phyloP scores from a whole-genome alignment of 306 rosid genomes.

The Aeschynomene evenia region DNA sequence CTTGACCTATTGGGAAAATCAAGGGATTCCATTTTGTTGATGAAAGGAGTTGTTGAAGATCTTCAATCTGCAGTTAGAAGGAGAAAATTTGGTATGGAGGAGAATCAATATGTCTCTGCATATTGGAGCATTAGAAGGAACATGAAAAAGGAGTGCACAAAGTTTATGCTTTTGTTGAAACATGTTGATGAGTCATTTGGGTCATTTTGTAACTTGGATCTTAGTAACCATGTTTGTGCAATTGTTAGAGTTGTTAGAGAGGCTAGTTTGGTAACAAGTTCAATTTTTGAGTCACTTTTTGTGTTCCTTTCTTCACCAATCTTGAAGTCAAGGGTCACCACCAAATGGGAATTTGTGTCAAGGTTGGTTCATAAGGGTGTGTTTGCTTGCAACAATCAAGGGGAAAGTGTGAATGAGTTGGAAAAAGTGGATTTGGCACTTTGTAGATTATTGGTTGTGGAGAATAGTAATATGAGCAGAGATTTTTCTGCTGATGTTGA shows the following conservation, averaged over 20 bases:
- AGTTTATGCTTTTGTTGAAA: conserved; percentile 43
- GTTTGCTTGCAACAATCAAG: conserved; percentile 18
- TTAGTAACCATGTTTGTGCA: conserved; percentile 43
- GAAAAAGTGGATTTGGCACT: conserved; percentile 61
- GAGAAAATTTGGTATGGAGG: conserved; percentile 48
- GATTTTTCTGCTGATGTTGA: conserved; percentile 37
- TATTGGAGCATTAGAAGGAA: conserved; percentile 51
- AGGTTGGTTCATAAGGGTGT: conserved; percentile 56
- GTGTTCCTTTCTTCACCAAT: conserved; percentile 52
- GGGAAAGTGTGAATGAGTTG: conserved; percentile 47
- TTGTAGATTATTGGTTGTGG: conserved; percentile 33
- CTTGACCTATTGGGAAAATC: conserved; percentile 56
- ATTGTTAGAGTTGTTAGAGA: conserved; percentile 65
- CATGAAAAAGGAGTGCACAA: conserved; percentile 50
- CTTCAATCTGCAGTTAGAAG: conserved; percentile 64
- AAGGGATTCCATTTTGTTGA: conserved; percentile 44
- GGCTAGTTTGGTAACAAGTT: conserved; percentile 47
- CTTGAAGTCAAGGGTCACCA: conserved; percentile 55
- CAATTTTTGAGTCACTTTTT: conserved; percentile 49
- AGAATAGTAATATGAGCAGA: conserved; percentile 27
- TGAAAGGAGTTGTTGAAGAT: conserved; percentile 48
- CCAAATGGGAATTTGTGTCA: conserved; percentile 71
- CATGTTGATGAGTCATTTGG: conserved; percentile 43
- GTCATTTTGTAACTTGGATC: conserved; percentile 24
- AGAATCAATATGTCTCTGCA: conserved; percentile 26